Base-by-base conservation (phyloP, 176 grass and related monocot species). In the Coix lacrymajobi region DNA sequence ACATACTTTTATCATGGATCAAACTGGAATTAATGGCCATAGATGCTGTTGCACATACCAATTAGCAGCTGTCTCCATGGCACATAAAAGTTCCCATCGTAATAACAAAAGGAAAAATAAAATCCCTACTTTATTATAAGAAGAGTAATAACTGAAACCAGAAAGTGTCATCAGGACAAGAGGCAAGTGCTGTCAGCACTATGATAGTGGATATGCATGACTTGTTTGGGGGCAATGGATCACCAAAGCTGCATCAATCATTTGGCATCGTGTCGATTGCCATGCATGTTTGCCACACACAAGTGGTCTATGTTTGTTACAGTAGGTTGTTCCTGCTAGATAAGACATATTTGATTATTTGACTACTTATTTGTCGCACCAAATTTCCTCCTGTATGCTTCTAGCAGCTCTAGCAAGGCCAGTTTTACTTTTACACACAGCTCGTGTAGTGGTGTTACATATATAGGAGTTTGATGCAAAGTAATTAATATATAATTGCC, bases 161-260 rank as follows among this genome's bases (percentile, higher is more conserved):
- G 32, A 62, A 79, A 79, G 11, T 26, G 44, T 74, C n/a, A n/a
- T n/a, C 22, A 49, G 81, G 16, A 10, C 49, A 75, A 20, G 3
- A 11, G 28, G 20, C 37, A 75, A 80, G 77, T 89, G 82, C 70
- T 76, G 11, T 54, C 39, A 16, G 82, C 87, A 89, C 52, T 63
- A 76, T 24, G 60, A 37, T 75, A 69, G 81, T 89, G 87, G 62
- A 80, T 62, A n/a, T n/a, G n/a, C 81, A 60, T 79, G 81, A 60
- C 56, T 65, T 54, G 34, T 66, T 73, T 79, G 34, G 45, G 37
- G 0, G 12, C 36, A 67, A 39, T 75, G 13, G 14, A 28, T 24
- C 45, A 60, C 51, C 6, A 25, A 85, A 54, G 82, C 22, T 69
- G 70, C 41, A 63, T 34, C 70, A 81, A 85, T 77, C 34, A 78